These are phyloP conservation scores for Asterophora parasitica DNA, from an alignment of 768 basidiomycete species.

Conservation along the genomic window DNA sequence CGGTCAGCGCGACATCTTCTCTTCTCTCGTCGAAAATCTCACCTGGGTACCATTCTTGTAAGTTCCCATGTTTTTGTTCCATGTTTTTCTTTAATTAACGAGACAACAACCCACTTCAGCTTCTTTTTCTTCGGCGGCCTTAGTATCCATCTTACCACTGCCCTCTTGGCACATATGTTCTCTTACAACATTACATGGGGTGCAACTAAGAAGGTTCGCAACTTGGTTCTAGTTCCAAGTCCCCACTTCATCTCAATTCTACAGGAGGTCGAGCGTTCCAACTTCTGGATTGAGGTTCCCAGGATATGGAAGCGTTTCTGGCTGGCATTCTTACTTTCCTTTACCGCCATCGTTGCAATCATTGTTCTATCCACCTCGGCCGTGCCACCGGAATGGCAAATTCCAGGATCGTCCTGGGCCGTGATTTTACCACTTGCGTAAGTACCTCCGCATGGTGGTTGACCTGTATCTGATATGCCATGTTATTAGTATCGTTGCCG, in stretches of 20 bases:
- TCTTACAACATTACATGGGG: slow-evolving; percentile 78
- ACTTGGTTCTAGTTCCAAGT: not conserved
- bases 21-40: slow-evolving; percentile 52
- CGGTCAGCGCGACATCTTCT: slow-evolving; percentile 47
- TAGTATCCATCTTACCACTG: slow-evolving; percentile 61
- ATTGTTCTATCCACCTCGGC: slow-evolving; percentile 48
- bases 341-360: slow-evolving; percentile 47
- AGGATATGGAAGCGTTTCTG: slow-evolving; percentile 79
- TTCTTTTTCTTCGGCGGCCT: slow-evolving; percentile 80
- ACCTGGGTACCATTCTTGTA: slow-evolving; percentile 75
- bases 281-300: slow-evolving; percentile 89
- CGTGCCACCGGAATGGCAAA: slow-evolving; percentile 60
- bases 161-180: slow-evolving; percentile 66
- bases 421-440: slow-evolving; percentile 71
- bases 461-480: slow-evolving; percentile 7
- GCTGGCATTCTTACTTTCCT: slow-evolving; percentile 52
- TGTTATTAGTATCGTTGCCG: slow-evolving; percentile 47
- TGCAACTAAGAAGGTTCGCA: slow-evolving; percentile 58
- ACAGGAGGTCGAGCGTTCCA: slow-evolving; percentile 82
- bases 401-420: slow-evolving; percentile 63
- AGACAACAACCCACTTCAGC: slow-evolving; percentile 35
- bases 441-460: slow-evolving; percentile 22
- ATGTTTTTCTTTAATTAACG: slow-evolving; percentile 1
- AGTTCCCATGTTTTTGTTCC: slow-evolving; percentile 23
- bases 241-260: too few species aligned